phyloP scores from a whole-genome alignment of 768 basidiomycete species.

The Tylopilus subfusipes region DNA sequence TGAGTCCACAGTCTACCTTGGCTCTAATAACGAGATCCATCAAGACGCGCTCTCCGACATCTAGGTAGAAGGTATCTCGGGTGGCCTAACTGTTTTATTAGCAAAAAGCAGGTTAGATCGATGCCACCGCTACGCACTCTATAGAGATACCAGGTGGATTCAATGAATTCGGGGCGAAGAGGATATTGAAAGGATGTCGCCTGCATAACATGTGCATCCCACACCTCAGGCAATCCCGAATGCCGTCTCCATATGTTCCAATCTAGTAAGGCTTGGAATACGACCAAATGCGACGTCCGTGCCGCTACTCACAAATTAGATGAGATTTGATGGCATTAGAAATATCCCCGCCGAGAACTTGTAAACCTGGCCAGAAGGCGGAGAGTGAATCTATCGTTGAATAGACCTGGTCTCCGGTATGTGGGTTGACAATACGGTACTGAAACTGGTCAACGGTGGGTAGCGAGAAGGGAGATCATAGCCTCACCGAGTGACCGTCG shows the following conservation, averaged over 20 bases:
- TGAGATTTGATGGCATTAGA: conserved; percentile 92
- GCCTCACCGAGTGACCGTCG: conserved; percentile 83
- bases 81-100: conserved; percentile 62
- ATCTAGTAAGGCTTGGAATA: conserved; percentile 42
- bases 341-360: conserved; percentile 81
- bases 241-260: conserved; percentile 92
- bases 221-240: conserved; percentile 89
- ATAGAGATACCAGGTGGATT: conserved; percentile 96
- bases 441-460: conserved; percentile 30
- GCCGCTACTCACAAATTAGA: conserved; percentile 62
- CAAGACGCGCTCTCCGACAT: conserved; percentile 83
- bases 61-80: conserved; percentile 86
- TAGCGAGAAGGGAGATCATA: not conserved
- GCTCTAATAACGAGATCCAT: conserved; percentile 69
- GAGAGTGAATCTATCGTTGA: conserved; percentile 90
- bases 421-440: conserved; percentile 86
- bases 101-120: not conserved
- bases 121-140: conserved; percentile 45
- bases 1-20: conserved; percentile 83
- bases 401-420: conserved; percentile 69
- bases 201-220: conserved; percentile 69
- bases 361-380: conserved; percentile 97
- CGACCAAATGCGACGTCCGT: not conserved
- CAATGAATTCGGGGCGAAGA: conserved; percentile 87
- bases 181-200: conserved; percentile 80